These are phyloP conservation scores for Suillus spraguei DNA, from an alignment of 768 basidiomycete species.

Conservation along the genomic window DNA sequence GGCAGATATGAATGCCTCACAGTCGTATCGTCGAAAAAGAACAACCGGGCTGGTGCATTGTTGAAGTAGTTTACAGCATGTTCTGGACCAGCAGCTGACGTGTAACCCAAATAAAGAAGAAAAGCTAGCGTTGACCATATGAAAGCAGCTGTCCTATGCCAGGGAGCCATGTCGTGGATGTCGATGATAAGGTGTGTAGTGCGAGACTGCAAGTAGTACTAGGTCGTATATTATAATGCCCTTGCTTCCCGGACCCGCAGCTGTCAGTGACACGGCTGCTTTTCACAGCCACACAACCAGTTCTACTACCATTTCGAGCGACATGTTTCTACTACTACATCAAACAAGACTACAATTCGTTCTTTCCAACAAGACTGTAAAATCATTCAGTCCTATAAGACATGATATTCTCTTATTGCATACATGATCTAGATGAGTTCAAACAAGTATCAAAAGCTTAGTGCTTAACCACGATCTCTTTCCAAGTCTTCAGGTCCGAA, in stretches of 20 bases:
- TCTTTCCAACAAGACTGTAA: neutral
- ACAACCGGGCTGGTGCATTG: conserved; percentile 74
- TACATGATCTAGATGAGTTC: neutral
- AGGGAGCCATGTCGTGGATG: conserved; percentile 27
- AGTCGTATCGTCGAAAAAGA: conserved; percentile 92
- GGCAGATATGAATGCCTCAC: conserved; percentile 49
- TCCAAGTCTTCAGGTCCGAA: conserved; percentile 89
- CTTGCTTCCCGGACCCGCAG: neutral
- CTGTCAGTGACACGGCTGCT: neutral
- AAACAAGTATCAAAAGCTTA: neutral
- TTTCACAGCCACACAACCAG: conserved; percentile 1
- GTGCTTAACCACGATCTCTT: conserved; percentile 1
- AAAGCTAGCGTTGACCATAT: conserved; percentile 29
- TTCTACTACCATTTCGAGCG: neutral
- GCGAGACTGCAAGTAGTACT: too few species aligned
- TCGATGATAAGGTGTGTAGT: conserved; percentile 8
- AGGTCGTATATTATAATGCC: too few species aligned
- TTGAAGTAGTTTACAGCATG: conserved; percentile 56
- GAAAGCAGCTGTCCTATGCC: conserved; percentile 29
- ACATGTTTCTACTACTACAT: neutral
- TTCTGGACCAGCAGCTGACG: conserved; percentile 48
- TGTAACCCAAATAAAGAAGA: conserved; percentile 23
- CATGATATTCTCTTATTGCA: neutral
- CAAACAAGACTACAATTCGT: neutral
- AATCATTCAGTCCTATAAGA: neutral